Evolutionary conservation across 1,284 basidiomycete species (phyloP).

Genomic region (Malassezia vespertilionis): DNA sequence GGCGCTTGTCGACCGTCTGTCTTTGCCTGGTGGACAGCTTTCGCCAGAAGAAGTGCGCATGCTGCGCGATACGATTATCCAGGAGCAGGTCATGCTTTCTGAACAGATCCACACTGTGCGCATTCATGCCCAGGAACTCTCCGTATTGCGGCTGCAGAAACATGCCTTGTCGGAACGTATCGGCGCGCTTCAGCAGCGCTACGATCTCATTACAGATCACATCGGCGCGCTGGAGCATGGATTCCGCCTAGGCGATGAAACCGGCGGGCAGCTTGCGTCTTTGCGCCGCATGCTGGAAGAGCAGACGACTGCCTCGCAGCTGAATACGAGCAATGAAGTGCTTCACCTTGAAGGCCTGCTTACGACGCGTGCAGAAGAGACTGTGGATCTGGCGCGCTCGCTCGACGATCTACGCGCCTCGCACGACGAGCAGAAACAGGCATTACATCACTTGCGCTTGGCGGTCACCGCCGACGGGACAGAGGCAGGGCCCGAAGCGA

Average conservation of each 20-base stretch:
- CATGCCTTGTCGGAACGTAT: slow-evolving; percentile 80
- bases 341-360: slow-evolving; percentile 82
- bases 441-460: slow-evolving; percentile 81
- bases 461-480: slow-evolving; percentile 52
- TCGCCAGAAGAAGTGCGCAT: slow-evolving; percentile 66
- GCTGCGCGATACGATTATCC: slow-evolving; percentile 73
- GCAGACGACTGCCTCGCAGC: slow-evolving; percentile 82
- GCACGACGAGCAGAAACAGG: slow-evolving; percentile 84
- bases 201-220: slow-evolving; percentile 15
- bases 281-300: slow-evolving; percentile 76
- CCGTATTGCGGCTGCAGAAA: slow-evolving; percentile 67
- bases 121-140: slow-evolving; percentile 81
- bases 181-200: slow-evolving; percentile 52
- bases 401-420: slow-evolving; percentile 89
- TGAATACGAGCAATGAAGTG: slow-evolving; percentile 74
- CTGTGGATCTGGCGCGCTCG: slow-evolving; percentile 68
- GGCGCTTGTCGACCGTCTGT: not conserved
- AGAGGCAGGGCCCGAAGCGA: slow-evolving; percentile 3
- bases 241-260: slow-evolving; percentile 52
- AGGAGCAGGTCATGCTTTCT: slow-evolving; percentile 71
- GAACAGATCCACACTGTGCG: slow-evolving; percentile 82
- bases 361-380: slow-evolving; percentile 74
- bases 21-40: slow-evolving; percentile 3
- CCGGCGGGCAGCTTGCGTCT: slow-evolving; percentile 77
- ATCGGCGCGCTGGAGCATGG: slow-evolving; percentile 15